phyloP scores from a whole-genome alignment of 495 filamentous ascomycete species.

The Penicillium canariense region DNA sequence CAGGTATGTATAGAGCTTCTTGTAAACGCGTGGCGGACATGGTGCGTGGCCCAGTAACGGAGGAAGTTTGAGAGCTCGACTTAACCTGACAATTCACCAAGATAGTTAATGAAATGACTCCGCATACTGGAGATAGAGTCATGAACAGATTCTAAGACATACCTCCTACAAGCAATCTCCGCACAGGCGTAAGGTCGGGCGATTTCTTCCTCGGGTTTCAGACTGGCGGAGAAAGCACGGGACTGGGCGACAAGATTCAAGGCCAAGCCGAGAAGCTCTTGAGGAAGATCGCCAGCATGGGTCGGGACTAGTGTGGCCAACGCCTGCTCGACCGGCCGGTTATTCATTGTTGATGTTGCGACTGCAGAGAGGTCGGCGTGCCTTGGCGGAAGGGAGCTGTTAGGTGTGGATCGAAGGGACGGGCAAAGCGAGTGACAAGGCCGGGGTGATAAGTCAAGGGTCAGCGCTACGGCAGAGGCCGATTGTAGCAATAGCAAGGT shows the following conservation, averaged over 20 bases:
- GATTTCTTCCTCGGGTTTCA: constrained; percentile 88
- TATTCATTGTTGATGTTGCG: constrained; percentile 36
- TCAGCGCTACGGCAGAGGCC: background rate
- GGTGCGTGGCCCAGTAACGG: constrained; percentile 77
- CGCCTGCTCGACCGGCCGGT: constrained; percentile 71
- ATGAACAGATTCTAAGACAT: background rate
- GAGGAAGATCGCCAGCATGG: constrained; percentile 66
- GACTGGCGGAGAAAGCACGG: constrained; percentile 68
- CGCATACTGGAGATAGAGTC: background rate
- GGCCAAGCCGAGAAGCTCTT: constrained; percentile 72
- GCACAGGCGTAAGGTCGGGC: constrained; percentile 85
- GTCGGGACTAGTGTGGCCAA: constrained; percentile 76
- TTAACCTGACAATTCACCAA: constrained; percentile 54
- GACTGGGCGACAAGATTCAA: constrained; percentile 84
- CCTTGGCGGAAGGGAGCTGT: background rate
- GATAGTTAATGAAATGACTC: constrained; percentile 14
- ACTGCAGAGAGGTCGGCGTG: background rate
- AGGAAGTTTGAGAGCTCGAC: constrained; percentile 79
- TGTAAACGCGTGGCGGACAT: constrained; percentile 78
- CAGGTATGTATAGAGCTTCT: constrained; percentile 78
- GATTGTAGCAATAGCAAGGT: background rate
- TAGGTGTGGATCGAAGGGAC: background rate
- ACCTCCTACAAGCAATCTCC: constrained; percentile 89
- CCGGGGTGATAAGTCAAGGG: background rate
- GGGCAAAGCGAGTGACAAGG: background rate